Percentiles rank a stretch among this genome's conserved stretches.
These are phyloP conservation scores for Kwoniella pini DNA, from an alignment of 768 basidiomycete genomes.

Conservation along the genomic window DNA sequence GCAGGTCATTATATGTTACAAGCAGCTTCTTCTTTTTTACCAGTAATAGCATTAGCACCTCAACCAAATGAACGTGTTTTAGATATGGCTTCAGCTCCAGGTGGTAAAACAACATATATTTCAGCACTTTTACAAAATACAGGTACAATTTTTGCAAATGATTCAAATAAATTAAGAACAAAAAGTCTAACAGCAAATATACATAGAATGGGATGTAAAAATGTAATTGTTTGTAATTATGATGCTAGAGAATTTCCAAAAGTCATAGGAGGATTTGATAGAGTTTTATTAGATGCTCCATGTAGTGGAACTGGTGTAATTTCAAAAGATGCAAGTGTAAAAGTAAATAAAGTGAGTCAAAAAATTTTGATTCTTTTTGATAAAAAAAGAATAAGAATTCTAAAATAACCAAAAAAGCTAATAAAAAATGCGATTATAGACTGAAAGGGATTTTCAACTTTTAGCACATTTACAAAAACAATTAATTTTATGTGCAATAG, in stretches of 20 bases:
- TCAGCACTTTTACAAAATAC: constrained; percentile 96
- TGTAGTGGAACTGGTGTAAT: constrained; percentile 99
- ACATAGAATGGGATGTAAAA: constrained; percentile 95
- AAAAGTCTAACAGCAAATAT: constrained; percentile 97
- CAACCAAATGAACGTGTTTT: constrained; percentile 90
- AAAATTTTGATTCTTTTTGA: no score
- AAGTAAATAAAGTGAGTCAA: constrained; percentile 85
- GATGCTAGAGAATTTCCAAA: constrained; percentile 98
- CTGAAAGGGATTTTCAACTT: constrained; percentile 90
- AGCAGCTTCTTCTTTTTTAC: constrained; percentile 98
- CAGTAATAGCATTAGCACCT: constrained; percentile 91
- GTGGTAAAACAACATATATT: constrained; percentile 97
- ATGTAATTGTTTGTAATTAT: constrained; percentile 94
- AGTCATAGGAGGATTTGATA: constrained; percentile 97
- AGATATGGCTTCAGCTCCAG: constrained; percentile 98
- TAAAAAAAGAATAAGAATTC: no score
- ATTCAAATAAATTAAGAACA: constrained; percentile 87
- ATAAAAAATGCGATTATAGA: constrained; percentile 58
- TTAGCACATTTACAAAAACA: constrained; percentile 98
- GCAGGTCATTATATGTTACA: constrained; percentile 99
- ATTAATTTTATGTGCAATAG: constrained; percentile 94
- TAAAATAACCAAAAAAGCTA: no score
- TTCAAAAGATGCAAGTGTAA: constrained; percentile 94
- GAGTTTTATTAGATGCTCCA: constrained; percentile 94
- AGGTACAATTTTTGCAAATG: constrained; percentile 96